Percentiles rank a stretch among this genome's conserved stretches.
These are phyloP conservation scores for Umbellularia californica DNA, from an alignment of 164 flowering plant genomes.

Conservation along the genomic window DNA sequence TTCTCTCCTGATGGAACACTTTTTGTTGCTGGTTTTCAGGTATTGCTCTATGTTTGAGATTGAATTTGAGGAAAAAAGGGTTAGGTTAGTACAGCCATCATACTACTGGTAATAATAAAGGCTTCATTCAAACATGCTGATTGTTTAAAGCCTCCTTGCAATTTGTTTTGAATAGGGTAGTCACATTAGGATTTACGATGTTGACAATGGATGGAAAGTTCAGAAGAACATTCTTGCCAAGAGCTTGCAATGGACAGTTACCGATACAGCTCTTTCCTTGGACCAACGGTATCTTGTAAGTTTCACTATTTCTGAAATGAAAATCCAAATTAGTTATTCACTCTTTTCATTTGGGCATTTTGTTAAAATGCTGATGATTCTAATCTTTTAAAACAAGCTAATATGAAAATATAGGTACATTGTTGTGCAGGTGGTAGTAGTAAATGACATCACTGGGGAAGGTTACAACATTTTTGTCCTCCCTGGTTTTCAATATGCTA, in stretches of 20 bases:
- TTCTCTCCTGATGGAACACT: slow-evolving; percentile 82
- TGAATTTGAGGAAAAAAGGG: not conserved
- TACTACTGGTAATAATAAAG: too few species aligned
- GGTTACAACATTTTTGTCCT: too few species aligned
- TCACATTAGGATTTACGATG: slow-evolving; percentile 74
- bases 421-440: too few species aligned
- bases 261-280: slow-evolving; percentile 88
- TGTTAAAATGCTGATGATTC: too few species aligned
- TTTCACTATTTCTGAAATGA: slow-evolving; percentile 1
- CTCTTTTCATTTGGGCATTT: not conserved
- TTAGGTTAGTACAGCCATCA: too few species aligned
- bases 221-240: slow-evolving; percentile 76
- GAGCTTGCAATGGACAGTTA: slow-evolving; percentile 86
- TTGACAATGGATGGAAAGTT: slow-evolving; percentile 77
- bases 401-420: too few species aligned
- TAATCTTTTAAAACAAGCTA: too few species aligned
- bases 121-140: not conserved
- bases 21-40: slow-evolving; percentile 64
- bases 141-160: not conserved
- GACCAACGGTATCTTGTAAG: slow-evolving; percentile 80
- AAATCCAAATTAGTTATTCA: not conserved
- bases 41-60: slow-evolving; percentile 12
- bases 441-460: too few species aligned
- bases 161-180: slow-evolving; percentile 48
- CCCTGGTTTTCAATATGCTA: too few species aligned